Evolutionary conservation across 306 rosid genomes (phyloP), one percentile per base, ranked within the genome.

Genomic region (Trifolium subterraneum): DNA sequence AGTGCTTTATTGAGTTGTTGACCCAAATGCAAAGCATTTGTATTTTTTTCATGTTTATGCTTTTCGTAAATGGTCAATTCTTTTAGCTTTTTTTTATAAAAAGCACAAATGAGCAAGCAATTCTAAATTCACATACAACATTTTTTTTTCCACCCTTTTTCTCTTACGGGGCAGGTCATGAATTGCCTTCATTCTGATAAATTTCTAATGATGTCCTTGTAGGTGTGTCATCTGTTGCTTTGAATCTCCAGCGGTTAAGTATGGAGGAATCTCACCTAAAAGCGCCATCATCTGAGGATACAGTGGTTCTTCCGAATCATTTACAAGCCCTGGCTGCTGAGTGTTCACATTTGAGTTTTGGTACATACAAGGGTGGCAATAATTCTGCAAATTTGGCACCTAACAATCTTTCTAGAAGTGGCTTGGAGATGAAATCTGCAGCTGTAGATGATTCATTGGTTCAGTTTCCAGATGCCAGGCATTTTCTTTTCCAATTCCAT

Each of bases 341-440:
- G 39, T 88, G 90, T 79, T 85, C 92, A 7, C 90, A 88, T 84
- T 84, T 90, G 90, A 88, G 87, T 77, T 90, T 90, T 72, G 96
- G 96, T 44, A 85, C 86, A 65, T 88, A 72, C 70, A 88, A 84
- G 59, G 56, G 80, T 2, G 78, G 84, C 61, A 77, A 41, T 52
- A 55, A 52, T 73, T 80, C 85, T 60, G 74, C 27, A 5, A 50
- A 18, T 27, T 67, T 52, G 18, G 48, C 74, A 39, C 76, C 92
- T 45, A 72, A 73, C 70, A 68, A 75, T 67, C 73, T 72, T 61
- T 76, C 68, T 13, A 71, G 71, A 70, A 84, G 70, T 80, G 87
- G 79, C 73, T 27, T 75, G 71, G 87, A 80, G 75, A 84, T 73
- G 72, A 78, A 72, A 61, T 54, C 85, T 42, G 73, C 75, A 20